A percentile compares a stretch with the other conserved stretches of the same genome.
Evolutionary conservation across 345 rosid species (phyloP).

Genomic region (Cardamine chenopodiifolia): DNA sequence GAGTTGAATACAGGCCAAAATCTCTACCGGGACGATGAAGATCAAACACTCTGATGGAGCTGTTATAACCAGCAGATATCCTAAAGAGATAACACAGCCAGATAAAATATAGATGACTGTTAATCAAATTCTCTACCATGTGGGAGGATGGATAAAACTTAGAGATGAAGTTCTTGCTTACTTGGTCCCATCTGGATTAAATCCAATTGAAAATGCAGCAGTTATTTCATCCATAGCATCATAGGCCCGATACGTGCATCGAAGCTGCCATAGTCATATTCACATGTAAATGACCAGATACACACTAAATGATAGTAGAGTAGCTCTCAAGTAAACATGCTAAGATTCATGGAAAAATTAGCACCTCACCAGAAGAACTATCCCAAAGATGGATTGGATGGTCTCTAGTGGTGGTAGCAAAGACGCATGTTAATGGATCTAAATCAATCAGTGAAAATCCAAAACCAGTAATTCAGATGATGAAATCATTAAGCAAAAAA

Average conservation of each 20-base stretch:
- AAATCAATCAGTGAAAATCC: slow-evolving; percentile 34
- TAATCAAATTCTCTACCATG: slow-evolving; percentile 1
- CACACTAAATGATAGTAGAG: slow-evolving; percentile 16
- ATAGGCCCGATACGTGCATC: slow-evolving; percentile 95
- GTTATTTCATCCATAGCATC: slow-evolving; percentile 95
- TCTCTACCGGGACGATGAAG: slow-evolving; percentile 98
- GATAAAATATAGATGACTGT: slow-evolving; percentile 15
- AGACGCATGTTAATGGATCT: slow-evolving; percentile 88
- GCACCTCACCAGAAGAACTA: slow-evolving; percentile 88
- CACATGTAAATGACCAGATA: slow-evolving; percentile 20
- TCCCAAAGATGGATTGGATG: slow-evolving; percentile 99
- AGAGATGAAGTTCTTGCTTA: slow-evolving; percentile 45
- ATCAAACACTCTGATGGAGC: slow-evolving; percentile 79
- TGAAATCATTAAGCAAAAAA: slow-evolving; percentile 22
- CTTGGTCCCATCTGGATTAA: slow-evolving; percentile 88
- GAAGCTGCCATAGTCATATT: slow-evolving; percentile 61
- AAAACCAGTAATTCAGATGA: slow-evolving; percentile 24
- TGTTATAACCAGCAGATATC: slow-evolving; percentile 93
- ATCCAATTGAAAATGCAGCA: slow-evolving; percentile 86
- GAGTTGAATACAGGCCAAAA: slow-evolving; percentile 67
- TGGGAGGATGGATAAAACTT: background rate
- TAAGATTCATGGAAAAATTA: slow-evolving; percentile 18
- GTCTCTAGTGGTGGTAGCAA: slow-evolving; percentile 85
- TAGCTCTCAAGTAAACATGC: slow-evolving; percentile 3
- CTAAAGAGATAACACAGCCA: slow-evolving; percentile 47